Conservation (phyloP, 768 basidiomycete species). For the Porphyrellus cyaneotinctus region DNA sequence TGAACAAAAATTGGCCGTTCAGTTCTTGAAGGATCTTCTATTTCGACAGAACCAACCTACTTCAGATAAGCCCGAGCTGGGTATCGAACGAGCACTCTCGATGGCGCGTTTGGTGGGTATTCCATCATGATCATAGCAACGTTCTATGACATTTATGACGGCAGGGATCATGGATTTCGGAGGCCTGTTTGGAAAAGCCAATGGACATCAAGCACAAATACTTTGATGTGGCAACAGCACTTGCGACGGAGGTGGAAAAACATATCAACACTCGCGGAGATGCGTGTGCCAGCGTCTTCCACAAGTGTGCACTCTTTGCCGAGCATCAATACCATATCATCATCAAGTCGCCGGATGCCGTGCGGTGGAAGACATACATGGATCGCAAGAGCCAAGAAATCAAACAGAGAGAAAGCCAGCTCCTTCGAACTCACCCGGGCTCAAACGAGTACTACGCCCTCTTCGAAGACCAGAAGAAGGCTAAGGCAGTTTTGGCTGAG, state of each 20-base stretch:
- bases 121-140: neutral
- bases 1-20: conserved; percentile 81
- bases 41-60: conserved; percentile 11
- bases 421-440: conserved; percentile 22
- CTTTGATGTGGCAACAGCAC: conserved; percentile 59
- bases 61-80: conserved; percentile 11
- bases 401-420: conserved; percentile 41
- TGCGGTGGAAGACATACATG: conserved; percentile 65
- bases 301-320: conserved; percentile 84
- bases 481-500: conserved; percentile 46
- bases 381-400: conserved; percentile 73
- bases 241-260: conserved; percentile 28
- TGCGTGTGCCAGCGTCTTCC: conserved; percentile 59
- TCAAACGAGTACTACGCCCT: conserved; percentile 28
- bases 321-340: conserved; percentile 81
- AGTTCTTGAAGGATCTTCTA: conserved; percentile 50
- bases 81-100: conserved; percentile 39
- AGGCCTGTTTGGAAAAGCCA: conserved; percentile 80
- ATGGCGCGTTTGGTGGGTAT: conserved; percentile 62
- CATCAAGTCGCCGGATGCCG: conserved; percentile 61
- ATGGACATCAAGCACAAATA: conserved; percentile 62
- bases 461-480: conserved; percentile 37
- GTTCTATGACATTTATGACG: neutral
- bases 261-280: conserved; percentile 14
- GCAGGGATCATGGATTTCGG: conserved; percentile 88